A percentile compares a stretch with the other conserved stretches of the same genome.
These are phyloP conservation scores for Ogataea philodendri DNA, from an alignment of 805 yeast genomes.

Conservation along the genomic window DNA sequence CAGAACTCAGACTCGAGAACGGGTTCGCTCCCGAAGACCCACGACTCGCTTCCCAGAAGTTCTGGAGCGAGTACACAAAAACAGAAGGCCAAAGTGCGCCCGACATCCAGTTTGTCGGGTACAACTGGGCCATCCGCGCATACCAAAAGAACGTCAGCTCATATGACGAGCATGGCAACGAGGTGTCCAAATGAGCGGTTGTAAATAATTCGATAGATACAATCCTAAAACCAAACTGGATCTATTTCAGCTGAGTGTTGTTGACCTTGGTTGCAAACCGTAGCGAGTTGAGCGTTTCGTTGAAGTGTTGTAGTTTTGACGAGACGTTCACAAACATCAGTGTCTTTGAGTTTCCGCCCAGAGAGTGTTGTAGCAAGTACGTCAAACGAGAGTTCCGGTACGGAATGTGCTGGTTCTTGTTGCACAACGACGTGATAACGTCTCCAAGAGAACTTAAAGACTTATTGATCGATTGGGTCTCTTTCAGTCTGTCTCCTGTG, in stretches of 20 bases:
- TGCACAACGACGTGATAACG: slow-evolving; percentile 54
- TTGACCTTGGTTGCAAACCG: slow-evolving; percentile 87
- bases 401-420: slow-evolving; percentile 51
- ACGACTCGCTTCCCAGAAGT: slow-evolving; percentile 61
- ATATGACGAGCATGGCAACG: slow-evolving; percentile 35
- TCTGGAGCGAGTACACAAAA: slow-evolving; percentile 70
- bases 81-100: slow-evolving; percentile 68
- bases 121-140: slow-evolving; percentile 79
- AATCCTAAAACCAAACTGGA: slow-evolving; percentile 2
- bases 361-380: slow-evolving; percentile 75
- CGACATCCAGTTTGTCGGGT: slow-evolving; percentile 68
- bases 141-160: slow-evolving; percentile 46
- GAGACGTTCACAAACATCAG: slow-evolving; percentile 91
- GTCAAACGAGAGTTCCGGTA: slow-evolving; percentile 75
- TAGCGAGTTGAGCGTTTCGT: slow-evolving; percentile 80
- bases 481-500: slow-evolving; percentile 75
- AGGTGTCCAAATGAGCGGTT: slow-evolving; percentile 13
- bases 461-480: slow-evolving; percentile 85
- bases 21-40: slow-evolving; percentile 60
- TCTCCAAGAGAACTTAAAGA: slow-evolving; percentile 88
- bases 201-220: slow-evolving; percentile 1
- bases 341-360: slow-evolving; percentile 84
- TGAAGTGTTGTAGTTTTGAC: slow-evolving; percentile 57
- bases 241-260: slow-evolving; percentile 38
- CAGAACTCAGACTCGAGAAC: slow-evolving; percentile 42